phyloP scores from a whole-genome alignment of 2,329 filamentous ascomycete species.

The Talaromyces amestolkiae region DNA sequence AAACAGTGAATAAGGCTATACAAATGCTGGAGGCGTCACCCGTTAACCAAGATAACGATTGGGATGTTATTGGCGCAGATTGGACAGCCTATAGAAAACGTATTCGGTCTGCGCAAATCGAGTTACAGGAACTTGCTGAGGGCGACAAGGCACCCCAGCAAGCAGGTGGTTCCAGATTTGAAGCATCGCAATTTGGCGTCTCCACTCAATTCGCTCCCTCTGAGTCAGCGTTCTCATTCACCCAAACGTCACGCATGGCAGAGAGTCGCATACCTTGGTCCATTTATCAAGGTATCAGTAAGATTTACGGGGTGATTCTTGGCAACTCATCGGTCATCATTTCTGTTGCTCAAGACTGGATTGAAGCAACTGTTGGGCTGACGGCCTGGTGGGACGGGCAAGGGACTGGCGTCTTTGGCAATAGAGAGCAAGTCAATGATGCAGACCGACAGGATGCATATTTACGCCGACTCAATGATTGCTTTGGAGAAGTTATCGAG shows the following conservation, averaged over 20 bases:
- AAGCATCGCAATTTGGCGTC: conserved; percentile 49
- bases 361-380: conserved; percentile 79
- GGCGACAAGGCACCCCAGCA: conserved; percentile 57
- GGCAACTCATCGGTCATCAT: conserved; percentile 74
- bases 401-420: conserved; percentile 48
- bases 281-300: conserved; percentile 79
- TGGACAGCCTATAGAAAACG: conserved; percentile 83
- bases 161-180: conserved; percentile 45
- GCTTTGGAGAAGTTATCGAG: conserved; percentile 65
- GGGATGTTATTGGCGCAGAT: conserved; percentile 77
- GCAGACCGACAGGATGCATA: conserved; percentile 65
- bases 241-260: conserved; percentile 67
- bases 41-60: conserved; percentile 61
- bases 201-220: conserved; percentile 31
- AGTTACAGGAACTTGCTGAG: conserved; percentile 76
- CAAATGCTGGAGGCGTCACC: conserved; percentile 72
- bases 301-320: conserved; percentile 75
- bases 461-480: conserved; percentile 67
- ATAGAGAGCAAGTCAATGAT: conserved; percentile 41
- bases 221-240: conserved; percentile 55
- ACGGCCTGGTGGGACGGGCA: conserved; percentile 91
- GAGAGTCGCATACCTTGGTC: conserved; percentile 86
- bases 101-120: conserved; percentile 65
- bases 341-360: conserved; percentile 80
- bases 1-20: conserved; percentile 66